Conservation (phyloP, 176 grass and related monocot species). For the Ensete glaucum region DNA sequence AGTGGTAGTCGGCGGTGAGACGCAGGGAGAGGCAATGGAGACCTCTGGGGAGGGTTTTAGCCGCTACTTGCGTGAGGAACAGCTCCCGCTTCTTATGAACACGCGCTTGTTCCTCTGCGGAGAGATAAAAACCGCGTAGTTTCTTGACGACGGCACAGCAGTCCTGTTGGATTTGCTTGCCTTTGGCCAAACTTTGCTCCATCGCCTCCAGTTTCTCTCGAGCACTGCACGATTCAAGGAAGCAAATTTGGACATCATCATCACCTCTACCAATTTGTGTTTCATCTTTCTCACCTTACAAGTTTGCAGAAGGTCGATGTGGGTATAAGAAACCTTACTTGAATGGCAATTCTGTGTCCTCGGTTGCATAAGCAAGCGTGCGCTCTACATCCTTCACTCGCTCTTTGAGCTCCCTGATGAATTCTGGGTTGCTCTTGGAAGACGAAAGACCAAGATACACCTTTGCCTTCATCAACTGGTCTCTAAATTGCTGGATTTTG, state of each 20-base stretch:
- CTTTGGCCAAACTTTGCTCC: slow-evolving; percentile 47
- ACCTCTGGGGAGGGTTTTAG: slow-evolving; percentile 72
- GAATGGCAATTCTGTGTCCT: slow-evolving; percentile 1
- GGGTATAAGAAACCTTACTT: not conserved
- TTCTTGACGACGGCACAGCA: slow-evolving; percentile 47
- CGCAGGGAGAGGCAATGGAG: slow-evolving; percentile 67
- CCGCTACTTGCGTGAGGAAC: slow-evolving; percentile 62
- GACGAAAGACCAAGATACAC: not conserved
- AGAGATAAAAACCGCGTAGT: slow-evolving; percentile 38
- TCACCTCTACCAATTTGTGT: too few relatives aligned
- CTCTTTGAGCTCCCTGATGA: not conserved
- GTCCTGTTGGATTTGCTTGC: slow-evolving; percentile 44
- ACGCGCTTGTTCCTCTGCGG: slow-evolving; percentile 55
- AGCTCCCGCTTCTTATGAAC: slow-evolving; percentile 44
- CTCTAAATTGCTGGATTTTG: not conserved
- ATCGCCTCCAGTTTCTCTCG: slow-evolving; percentile 53
- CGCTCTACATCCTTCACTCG: slow-evolving; percentile 2
- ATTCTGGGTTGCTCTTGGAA: not conserved
- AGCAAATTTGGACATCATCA: not conserved
- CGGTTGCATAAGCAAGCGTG: not conserved
- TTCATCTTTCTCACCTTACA: not conserved
- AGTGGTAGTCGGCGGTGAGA: slow-evolving; percentile 72
- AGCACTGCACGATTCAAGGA: slow-evolving; percentile 22
- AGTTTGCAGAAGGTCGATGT: not conserved
- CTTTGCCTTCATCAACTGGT: slow-evolving; percentile 3